Percentiles rank a stretch among this genome's conserved stretches.
phyloP scores from a whole-genome alignment of 805 yeast genomes.

The Candida xyloterini region DNA sequence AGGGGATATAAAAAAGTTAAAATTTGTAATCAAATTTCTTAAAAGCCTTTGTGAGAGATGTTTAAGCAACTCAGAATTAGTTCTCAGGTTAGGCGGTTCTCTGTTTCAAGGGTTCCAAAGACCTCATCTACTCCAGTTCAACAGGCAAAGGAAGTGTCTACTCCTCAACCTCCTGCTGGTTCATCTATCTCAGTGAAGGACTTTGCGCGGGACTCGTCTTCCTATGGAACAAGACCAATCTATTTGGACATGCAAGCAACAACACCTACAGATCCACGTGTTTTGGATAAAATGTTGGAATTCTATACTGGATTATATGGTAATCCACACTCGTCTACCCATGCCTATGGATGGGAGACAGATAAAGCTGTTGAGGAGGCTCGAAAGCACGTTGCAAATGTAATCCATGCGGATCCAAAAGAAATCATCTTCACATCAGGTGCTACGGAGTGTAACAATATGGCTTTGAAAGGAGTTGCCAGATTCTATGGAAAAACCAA shows the following conservation, averaged over 20 bases:
- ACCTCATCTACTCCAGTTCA: conserved; percentile 23
- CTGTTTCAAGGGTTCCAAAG: conserved; percentile 1
- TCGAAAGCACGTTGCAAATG: conserved; percentile 73
- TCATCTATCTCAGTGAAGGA: conserved; percentile 42
- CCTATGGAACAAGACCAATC: conserved; percentile 77
- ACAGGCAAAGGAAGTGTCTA: conserved; percentile 23
- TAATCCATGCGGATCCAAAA: conserved; percentile 91
- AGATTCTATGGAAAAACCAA: conserved; percentile 87
- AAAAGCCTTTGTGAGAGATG: not conserved
- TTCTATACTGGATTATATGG: conserved; percentile 93
- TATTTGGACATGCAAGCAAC: conserved; percentile 98
- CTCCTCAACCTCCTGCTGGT: conserved; percentile 43
- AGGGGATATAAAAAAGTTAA: conserved; percentile 3
- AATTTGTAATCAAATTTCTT: not conserved
- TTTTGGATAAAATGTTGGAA: conserved; percentile 79
- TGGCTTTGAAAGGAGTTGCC: conserved; percentile 94
- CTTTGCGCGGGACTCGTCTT: conserved; percentile 42
- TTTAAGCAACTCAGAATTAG: conserved; percentile 1
- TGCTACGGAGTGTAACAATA: conserved; percentile 96
- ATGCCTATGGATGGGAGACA: conserved; percentile 98
- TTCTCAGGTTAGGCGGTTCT: conserved; percentile 1
- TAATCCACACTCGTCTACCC: conserved; percentile 96
- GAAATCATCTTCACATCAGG: conserved; percentile 97
- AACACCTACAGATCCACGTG: conserved; percentile 97
- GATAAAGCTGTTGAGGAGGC: conserved; percentile 88